Evolutionary conservation across 202 grass and related monocot species (phyloP).

Genomic region (Sporobolus alterniflorus): DNA sequence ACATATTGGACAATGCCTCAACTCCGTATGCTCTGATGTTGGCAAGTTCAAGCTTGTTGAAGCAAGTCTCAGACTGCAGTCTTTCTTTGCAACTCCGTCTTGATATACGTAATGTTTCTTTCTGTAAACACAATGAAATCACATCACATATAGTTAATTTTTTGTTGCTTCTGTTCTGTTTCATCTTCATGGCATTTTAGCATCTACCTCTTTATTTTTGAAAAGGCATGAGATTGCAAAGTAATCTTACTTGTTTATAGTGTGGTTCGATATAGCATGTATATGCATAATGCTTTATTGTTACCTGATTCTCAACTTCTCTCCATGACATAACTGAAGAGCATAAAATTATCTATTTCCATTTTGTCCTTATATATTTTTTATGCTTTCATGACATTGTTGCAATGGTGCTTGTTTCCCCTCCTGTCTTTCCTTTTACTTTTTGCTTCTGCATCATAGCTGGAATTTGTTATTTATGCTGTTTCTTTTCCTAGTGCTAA

Average conservation of each 20-base stretch:
- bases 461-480: slow-evolving; percentile 14
- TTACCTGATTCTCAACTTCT: slow-evolving; percentile 28
- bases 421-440: not conserved
- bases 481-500: slow-evolving; percentile 12
- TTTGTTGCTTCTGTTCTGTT: slow-evolving; percentile 34
- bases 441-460: slow-evolving; percentile 31
- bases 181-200: slow-evolving; percentile 26
- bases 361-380: slow-evolving; percentile 7
- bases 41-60: slow-evolving; percentile 98
- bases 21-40: slow-evolving; percentile 99
- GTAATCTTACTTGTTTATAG: not conserved
- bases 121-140: slow-evolving; percentile 44
- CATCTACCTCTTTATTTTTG: slow-evolving; percentile 24
- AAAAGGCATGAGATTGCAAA: slow-evolving; percentile 5
- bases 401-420: slow-evolving; percentile 24
- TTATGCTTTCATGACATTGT: slow-evolving; percentile 32
- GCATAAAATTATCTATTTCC: not conserved
- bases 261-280: slow-evolving; percentile 22
- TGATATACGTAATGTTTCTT: slow-evolving; percentile 98
- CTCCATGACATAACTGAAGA: slow-evolving; percentile 14
- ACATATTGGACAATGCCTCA: slow-evolving; percentile 99
- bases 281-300: slow-evolving; percentile 5
- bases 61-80: slow-evolving; percentile 91
- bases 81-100: slow-evolving; percentile 89
- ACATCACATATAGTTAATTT: slow-evolving; percentile 31